Evolutionary conservation across 495 filamentous ascomycete species (phyloP), one percentile per base, ranked within the genome.

Genomic region (Trichoderma reesei): DNA sequence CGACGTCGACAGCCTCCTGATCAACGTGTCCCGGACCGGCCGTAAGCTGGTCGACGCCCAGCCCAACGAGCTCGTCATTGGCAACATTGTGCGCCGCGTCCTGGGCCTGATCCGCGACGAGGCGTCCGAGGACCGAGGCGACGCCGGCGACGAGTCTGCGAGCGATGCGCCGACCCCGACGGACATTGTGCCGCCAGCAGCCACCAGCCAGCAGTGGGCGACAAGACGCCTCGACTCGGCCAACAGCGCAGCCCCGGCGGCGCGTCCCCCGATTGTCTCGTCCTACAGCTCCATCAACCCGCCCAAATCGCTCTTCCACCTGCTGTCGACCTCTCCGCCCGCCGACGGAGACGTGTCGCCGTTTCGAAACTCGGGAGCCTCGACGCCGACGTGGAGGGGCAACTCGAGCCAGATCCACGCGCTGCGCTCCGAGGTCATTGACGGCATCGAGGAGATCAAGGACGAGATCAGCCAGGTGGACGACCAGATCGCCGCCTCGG

Each of bases 61-160:
- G 66, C 93, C 94, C 14, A 80, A 87, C 18, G 94, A 97, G 75
- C 85, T 95, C 69, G 90, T 89, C 3, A 91, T 96, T 33, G 93
- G 93, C 59, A 98, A 98, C 68, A 89, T 98, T 68, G 90, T 96
- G 38, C 83, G 93, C 63, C 87, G 94, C 64, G 88, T 97, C 18
- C 77, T 98, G 26, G 91, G 90, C 42, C 80, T 98, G 60, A 91
- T 98, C 67, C 85, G 94, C 33, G 93, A 97, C 70, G 93, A 97
- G 70, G 87, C 88, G 41, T 85, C 90, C 61, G 91, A 93, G 68
- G 88, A 91, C 62, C 78, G 88, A 54, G 90, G 88, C 59, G 87
- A 79, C 44, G 89, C 89, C 64, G 80, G 82, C 34, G 74, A 74
- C 63, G 74, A 76, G 42, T 65, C 75, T 0, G 69, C 68, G 7